These are phyloP conservation scores for Xylaria hypoxylon DNA, from an alignment of 2,329 filamentous ascomycete species.

Conservation along the genomic window DNA sequence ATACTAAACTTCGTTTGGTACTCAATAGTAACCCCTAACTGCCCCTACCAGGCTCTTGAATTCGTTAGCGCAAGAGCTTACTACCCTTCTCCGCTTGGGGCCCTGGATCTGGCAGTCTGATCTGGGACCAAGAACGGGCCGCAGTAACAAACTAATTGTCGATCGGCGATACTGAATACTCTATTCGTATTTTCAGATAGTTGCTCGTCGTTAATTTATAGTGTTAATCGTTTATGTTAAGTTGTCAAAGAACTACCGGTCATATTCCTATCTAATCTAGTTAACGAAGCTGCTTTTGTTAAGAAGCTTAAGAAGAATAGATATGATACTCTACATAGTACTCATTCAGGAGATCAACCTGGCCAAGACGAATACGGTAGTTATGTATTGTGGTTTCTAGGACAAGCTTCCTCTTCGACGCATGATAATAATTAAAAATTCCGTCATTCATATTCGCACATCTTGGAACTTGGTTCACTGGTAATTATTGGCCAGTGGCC, in stretches of 20 bases:
- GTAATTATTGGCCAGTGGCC: constrained; percentile 16
- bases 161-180: constrained; percentile 11
- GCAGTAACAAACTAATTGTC: background rate
- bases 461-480: background rate
- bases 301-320: background rate
- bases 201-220: constrained; percentile 13
- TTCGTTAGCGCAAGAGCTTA: background rate
- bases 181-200: background rate
- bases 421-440: constrained; percentile 15
- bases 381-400: background rate
- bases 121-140: background rate
- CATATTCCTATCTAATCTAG: background rate
- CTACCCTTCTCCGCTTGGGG: background rate
- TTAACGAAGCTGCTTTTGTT: background rate
- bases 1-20: too few relatives aligned
- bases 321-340: background rate
- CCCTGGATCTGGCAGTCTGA: too few relatives aligned
- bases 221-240: background rate
- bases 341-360: constrained; percentile 4
- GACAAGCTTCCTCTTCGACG: constrained; percentile 9
- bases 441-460: constrained; percentile 8
- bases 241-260: background rate
- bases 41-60: background rate
- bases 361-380: constrained; percentile 10
- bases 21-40: background rate